Conservation (phyloP, 495 filamentous ascomycete genomes). For the Pyrenula massariospora region DNA sequence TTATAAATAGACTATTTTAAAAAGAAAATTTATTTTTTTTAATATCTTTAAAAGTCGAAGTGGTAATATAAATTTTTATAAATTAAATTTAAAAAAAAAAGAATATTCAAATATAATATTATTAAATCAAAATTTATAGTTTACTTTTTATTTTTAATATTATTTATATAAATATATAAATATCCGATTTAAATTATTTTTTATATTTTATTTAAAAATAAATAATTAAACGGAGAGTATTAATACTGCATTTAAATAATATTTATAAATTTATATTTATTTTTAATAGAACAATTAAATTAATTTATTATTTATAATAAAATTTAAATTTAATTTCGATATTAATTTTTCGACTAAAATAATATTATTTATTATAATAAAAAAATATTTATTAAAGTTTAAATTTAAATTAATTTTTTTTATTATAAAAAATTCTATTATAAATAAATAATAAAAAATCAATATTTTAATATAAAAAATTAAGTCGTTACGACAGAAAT, state of each 20-base stretch:
- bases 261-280: background rate
- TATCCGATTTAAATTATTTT: background rate
- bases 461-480: slow-evolving; percentile 1
- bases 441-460: background rate
- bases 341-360: background rate
- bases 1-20: background rate
- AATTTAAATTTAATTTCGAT: background rate
- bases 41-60: background rate
- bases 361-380: background rate
- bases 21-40: background rate
- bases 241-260: background rate
- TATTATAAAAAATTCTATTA: background rate
- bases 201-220: background rate
- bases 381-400: background rate
- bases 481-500: background rate
- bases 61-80: background rate
- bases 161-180: background rate
- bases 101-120: background rate
- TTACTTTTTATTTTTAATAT: background rate
- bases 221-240: background rate
- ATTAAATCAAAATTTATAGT: background rate
- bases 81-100: background rate
- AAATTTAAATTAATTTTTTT: background rate
- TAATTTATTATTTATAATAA: background rate
- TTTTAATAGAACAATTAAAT: background rate